phyloP scores from a whole-genome alignment of 371 early-diverging fungal species.

The Dichotomocladium elegans region DNA sequence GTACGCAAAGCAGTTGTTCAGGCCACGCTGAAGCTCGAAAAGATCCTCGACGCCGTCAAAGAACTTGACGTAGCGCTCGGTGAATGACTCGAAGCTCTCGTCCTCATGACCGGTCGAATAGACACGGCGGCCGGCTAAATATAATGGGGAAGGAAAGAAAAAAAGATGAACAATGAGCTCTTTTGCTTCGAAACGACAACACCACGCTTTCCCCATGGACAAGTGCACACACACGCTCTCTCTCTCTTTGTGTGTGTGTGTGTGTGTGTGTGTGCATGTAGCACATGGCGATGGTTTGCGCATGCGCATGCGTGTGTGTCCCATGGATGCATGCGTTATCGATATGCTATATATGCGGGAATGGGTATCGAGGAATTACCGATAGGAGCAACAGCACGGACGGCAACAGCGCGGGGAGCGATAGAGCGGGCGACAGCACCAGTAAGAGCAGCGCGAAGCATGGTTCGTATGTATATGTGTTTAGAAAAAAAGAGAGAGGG shows the following conservation, averaged over 20 bases:
- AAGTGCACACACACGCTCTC: too few species aligned
- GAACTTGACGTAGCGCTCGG: constrained; percentile 78
- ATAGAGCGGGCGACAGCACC: constrained; percentile 37
- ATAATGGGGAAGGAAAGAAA: neutral
- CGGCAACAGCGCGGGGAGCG: constrained; percentile 19
- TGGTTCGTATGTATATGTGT: constrained; percentile 38
- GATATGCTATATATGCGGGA: too few species aligned
- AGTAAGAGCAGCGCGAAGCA: constrained; percentile 51
- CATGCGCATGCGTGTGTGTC: too few species aligned
- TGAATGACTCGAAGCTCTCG: constrained; percentile 79
- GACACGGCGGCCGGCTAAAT: constrained; percentile 27
- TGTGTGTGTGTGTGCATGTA: too few species aligned
- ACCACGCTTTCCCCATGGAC: too few species aligned
- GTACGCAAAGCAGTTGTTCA: constrained; percentile 95
- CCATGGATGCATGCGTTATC: too few species aligned
- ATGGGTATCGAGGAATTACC: constrained; percentile 5
- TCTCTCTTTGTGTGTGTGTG: too few species aligned
- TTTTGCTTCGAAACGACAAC: neutral
- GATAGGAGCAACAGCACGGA: constrained; percentile 17
- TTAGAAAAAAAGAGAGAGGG: constrained; percentile 16
- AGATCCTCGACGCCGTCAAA: constrained; percentile 91
- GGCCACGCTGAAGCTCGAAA: constrained; percentile 94
- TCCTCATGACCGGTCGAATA: constrained; percentile 71
- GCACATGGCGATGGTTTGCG: too few species aligned
- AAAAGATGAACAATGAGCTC: neutral